Evolutionary conservation across 805 yeast genomes (phyloP), one percentile per base, ranked within the genome.

Genomic region (Brettanomyces naardenensis): DNA sequence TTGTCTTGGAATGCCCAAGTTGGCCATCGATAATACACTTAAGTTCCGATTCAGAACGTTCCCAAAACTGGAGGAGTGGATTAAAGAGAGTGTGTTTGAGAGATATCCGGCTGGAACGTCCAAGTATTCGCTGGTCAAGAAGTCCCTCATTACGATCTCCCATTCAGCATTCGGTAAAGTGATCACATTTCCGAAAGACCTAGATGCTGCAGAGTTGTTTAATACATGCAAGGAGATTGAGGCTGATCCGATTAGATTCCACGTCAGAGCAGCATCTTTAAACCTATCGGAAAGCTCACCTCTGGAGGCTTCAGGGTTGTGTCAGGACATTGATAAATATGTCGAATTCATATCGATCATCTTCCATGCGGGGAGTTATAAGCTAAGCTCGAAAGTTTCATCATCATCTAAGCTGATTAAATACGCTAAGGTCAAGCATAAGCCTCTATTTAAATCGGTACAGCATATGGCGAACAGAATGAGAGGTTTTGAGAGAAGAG

Each of bases 31-130:
- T 22, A 49, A 49, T 6, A 59, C 51, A 10, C 45, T 64, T 21
- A 44, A 43, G 7, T 44, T 44, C 19, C 45, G 44, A n/a, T 73
- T 68, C 43, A 52, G 49, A 14, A 38, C 44, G 7, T 70, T 71
- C 42, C 76, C 77, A 1, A 59, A 54, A 6, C 69, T 71, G 4
- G 53, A 58, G 3, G 47, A 47, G 4, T 68, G 68, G 47, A 52
- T 73, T 31, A 61, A 59, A 36, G 54, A 54, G 5, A 53, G 64
- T 28, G 63, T 71, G 1, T 59, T 58, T 39, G 66, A 59, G 18
- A 62, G 76, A 37, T 71, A 67, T 39, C 79, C 79, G 0, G 69
- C 73, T 17, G 79, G 79, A 0, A 66, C 75, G 2, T 70, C 77
- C 3, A 68, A 66, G 47, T 66, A 62, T 44, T 58, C 66, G 3